Conservation (phyloP, 768 basidiomycete genomes). For the Amanita rimosa region DNA sequence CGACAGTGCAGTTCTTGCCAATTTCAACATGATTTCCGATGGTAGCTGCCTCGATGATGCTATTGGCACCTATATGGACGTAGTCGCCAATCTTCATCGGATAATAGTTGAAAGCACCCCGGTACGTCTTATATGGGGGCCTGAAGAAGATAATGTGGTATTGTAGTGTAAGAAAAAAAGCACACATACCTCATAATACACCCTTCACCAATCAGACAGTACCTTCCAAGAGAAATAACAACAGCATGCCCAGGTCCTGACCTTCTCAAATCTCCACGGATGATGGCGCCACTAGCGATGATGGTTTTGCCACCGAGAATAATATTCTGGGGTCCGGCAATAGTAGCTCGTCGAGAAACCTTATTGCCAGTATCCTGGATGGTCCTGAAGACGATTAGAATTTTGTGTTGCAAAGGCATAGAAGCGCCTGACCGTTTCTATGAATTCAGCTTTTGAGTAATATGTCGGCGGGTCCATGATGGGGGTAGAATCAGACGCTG, state of each 20-base stretch:
- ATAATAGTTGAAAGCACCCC: conserved; percentile 92
- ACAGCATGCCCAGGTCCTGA: conserved; percentile 89
- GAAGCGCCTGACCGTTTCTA: conserved; percentile 55
- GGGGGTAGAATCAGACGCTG: neutral
- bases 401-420: neutral
- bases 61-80: conserved; percentile 86
- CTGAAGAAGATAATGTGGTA: conserved; percentile 20
- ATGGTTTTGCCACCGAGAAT: conserved; percentile 96
- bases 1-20: conserved; percentile 92
- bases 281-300: conserved; percentile 81
- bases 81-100: conserved; percentile 96
- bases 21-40: conserved; percentile 94
- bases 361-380: conserved; percentile 90
- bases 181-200: conserved; percentile 67
- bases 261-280: conserved; percentile 86
- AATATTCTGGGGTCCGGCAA: conserved; percentile 92
- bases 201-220: conserved; percentile 85
- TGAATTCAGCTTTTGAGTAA: conserved; percentile 77
- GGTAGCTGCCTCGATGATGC: conserved; percentile 87
- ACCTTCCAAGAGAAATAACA: conserved; percentile 86
- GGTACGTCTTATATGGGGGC: conserved; percentile 84
- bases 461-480: conserved; percentile 64
- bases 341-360: conserved; percentile 84
- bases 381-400: neutral
- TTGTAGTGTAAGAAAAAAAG: neutral